Conservation (phyloP, 202 grass and related monocot species). For the Carex sylvatica region DNA sequence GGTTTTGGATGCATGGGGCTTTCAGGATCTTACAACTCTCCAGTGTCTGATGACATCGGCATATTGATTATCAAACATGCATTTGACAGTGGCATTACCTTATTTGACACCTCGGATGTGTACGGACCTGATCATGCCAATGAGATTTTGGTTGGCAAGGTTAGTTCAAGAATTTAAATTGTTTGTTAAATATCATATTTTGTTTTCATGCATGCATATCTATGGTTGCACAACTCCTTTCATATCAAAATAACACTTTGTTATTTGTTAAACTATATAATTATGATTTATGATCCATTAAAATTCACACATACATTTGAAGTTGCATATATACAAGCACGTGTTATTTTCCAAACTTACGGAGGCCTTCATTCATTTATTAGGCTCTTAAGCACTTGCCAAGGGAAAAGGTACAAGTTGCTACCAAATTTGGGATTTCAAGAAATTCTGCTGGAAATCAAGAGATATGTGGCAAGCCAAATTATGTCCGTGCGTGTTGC, state of each 20-base stretch:
- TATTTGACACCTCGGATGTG: too few relatives aligned
- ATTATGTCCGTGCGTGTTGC: conserved; percentile 56
- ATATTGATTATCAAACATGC: too few relatives aligned
- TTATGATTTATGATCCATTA: too few relatives aligned
- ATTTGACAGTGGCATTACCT: too few relatives aligned
- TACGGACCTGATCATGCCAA: too few relatives aligned
- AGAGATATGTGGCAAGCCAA: conserved; percentile 36
- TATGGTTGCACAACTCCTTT: not conserved
- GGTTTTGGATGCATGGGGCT: too few relatives aligned
- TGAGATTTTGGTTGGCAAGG: too few relatives aligned
- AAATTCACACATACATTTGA: not conserved
- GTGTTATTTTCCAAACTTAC: not conserved
- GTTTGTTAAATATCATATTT: not conserved
- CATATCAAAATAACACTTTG: not conserved
- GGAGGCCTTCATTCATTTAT: not conserved
- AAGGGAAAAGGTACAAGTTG: conserved; percentile 61
- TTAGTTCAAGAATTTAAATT: not conserved
- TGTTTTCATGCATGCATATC: not conserved
- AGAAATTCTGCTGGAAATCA: conserved; percentile 24
- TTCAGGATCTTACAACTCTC: too few relatives aligned
- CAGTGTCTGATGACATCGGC: too few relatives aligned
- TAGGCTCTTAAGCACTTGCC: conserved; percentile 60
- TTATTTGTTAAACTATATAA: too few relatives aligned
- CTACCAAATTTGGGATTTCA: conserved; percentile 63
- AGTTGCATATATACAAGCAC: not conserved